phyloP scores from a whole-genome alignment of 208 protist species.

The Herpetomonas samuelpessoai region DNA sequence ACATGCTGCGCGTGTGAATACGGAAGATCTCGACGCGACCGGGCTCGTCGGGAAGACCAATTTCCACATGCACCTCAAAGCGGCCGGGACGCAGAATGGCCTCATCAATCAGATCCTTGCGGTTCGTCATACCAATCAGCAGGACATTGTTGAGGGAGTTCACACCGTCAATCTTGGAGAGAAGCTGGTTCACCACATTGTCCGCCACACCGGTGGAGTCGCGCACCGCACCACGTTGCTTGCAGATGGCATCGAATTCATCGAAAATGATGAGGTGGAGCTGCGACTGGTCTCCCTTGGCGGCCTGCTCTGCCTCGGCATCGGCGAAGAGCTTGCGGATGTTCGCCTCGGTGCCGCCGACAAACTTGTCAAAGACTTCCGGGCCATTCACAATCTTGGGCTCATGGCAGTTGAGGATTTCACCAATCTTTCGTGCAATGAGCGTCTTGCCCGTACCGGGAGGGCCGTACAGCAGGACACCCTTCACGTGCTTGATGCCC shows the following conservation, averaged over 20 bases:
- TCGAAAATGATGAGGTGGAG: constrained; percentile 99
- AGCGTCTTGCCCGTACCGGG: constrained; percentile 99
- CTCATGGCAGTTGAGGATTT: constrained; percentile 97
- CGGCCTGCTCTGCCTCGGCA: constrained; percentile 94
- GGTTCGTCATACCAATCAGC: constrained; percentile 99
- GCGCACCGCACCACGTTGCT: constrained; percentile 90
- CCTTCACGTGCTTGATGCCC: constrained; percentile 98
- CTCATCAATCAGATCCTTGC: constrained; percentile 99
- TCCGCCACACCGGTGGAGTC: constrained; percentile 97
- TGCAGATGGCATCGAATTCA: constrained; percentile 99
- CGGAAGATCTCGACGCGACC: constrained; percentile 98
- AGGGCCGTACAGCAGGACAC: constrained; percentile 98
- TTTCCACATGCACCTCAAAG: constrained; percentile 99
- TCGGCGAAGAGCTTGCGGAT: constrained; percentile 99
- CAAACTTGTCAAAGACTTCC: constrained; percentile 99
- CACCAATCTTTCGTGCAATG: constrained; percentile 99
- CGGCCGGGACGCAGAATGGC: constrained; percentile 98
- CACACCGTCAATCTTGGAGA: constrained; percentile 99
- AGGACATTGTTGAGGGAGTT: constrained; percentile 99
- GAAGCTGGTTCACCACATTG: constrained; percentile 99
- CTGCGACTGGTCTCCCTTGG: constrained; percentile 93
- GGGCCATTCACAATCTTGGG: constrained; percentile 98
- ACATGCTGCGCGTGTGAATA: constrained; percentile 98
- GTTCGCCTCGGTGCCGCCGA: constrained; percentile 99
- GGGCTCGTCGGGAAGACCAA: constrained; percentile 96